phyloP scores from a whole-genome alignment of 306 rosid genomes.

The Alnus glutinosa region DNA sequence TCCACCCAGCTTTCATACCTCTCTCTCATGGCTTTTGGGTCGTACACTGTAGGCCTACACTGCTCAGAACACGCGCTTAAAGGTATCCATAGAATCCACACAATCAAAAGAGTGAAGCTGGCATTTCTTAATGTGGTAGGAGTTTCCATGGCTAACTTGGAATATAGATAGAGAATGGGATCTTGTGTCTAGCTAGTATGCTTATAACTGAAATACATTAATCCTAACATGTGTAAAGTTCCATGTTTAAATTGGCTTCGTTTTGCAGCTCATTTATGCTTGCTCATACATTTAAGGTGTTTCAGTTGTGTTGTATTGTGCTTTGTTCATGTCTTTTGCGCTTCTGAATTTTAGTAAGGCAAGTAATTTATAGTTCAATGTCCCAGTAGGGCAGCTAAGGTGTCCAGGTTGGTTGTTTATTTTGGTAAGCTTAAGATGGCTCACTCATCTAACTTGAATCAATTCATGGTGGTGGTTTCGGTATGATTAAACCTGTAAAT shows the following conservation, averaged over 20 bases:
- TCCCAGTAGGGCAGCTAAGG: slow-evolving; percentile 27
- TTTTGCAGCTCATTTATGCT: slow-evolving; percentile 18
- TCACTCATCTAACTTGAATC: neutral
- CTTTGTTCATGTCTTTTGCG: slow-evolving; percentile 38
- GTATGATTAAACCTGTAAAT: too few species aligned
- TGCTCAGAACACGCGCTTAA: slow-evolving; percentile 26
- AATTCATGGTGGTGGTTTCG: too few species aligned
- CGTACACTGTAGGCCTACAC: slow-evolving; percentile 18
- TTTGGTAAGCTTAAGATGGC: neutral
- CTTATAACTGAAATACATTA: slow-evolving; percentile 6
- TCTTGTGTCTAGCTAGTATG: neutral
- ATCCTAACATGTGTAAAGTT: slow-evolving; percentile 6
- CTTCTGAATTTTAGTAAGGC: slow-evolving; percentile 37
- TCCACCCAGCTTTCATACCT: slow-evolving; percentile 58
- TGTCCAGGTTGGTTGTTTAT: neutral
- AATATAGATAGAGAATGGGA: slow-evolving; percentile 13
- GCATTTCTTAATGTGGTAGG: slow-evolving; percentile 21
- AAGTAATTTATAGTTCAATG: slow-evolving; percentile 28
- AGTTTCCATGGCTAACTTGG: slow-evolving; percentile 42
- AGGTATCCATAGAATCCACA: slow-evolving; percentile 39
- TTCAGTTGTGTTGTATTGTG: slow-evolving; percentile 13
- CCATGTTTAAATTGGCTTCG: slow-evolving; percentile 28
- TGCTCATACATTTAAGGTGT: slow-evolving; percentile 22
- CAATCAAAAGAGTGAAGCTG: slow-evolving; percentile 35
- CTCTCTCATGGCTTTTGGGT: slow-evolving; percentile 30